A percentile compares a stretch with the other conserved stretches of the same genome.
These are phyloP conservation scores for Begonia masoniana DNA, from an alignment of 306 rosid species.

Conservation along the genomic window DNA sequence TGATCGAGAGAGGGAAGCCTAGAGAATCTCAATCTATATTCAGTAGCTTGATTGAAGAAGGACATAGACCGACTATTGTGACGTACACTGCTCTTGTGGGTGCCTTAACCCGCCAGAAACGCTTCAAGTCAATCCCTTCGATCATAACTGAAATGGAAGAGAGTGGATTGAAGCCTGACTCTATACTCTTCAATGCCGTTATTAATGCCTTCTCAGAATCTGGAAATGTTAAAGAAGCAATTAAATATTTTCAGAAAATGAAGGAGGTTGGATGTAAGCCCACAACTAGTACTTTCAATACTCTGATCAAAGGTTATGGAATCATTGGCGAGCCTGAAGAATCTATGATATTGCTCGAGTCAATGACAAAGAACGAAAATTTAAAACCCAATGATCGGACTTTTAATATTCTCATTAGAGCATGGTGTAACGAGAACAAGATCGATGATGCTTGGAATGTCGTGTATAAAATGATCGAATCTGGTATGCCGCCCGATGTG, in stretches of 20 bases:
- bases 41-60: slow-evolving; percentile 54
- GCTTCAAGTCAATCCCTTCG: slow-evolving; percentile 56
- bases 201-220: slow-evolving; percentile 84
- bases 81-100: slow-evolving; percentile 86
- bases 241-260: slow-evolving; percentile 65
- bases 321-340: slow-evolving; percentile 58
- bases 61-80: slow-evolving; percentile 71
- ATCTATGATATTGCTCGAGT: slow-evolving; percentile 53
- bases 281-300: slow-evolving; percentile 74
- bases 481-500: slow-evolving; percentile 70
- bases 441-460: slow-evolving; percentile 64
- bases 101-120: slow-evolving; percentile 75
- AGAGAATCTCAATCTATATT: slow-evolving; percentile 63
- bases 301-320: slow-evolving; percentile 88
- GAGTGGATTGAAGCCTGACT: slow-evolving; percentile 67
- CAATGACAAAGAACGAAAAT: slow-evolving; percentile 41
- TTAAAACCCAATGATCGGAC: slow-evolving; percentile 75
- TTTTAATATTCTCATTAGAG: slow-evolving; percentile 71
- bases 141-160: slow-evolving; percentile 62
- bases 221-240: slow-evolving; percentile 56
- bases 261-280: slow-evolving; percentile 70
- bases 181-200: slow-evolving; percentile 80
- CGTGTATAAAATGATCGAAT: slow-evolving; percentile 55
- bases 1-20: slow-evolving; percentile 58
- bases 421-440: slow-evolving; percentile 65